Conservation (phyloP, 257 asterid genomes). For the Coffea eugenioides region DNA sequence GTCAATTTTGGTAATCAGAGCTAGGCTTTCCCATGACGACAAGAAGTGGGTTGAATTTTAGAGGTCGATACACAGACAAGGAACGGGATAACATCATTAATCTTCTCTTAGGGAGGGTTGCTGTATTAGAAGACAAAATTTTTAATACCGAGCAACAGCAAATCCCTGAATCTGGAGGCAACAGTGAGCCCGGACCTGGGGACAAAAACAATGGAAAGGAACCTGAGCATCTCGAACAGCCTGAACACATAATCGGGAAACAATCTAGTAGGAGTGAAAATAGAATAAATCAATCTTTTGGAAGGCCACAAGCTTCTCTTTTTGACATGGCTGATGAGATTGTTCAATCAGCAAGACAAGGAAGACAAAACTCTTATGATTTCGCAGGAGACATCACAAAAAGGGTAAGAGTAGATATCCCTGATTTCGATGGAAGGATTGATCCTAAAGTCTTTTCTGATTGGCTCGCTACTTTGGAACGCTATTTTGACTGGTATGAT, state of each 20-base stretch:
- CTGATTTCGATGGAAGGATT: not conserved
- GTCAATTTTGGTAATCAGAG: not conserved
- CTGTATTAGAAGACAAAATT: not conserved
- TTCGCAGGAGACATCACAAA: not conserved
- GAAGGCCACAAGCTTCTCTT: not conserved
- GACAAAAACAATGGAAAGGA: not conserved
- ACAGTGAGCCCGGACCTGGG: too few species aligned
- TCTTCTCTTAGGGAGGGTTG: not conserved
- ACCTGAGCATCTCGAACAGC: rapidly evolving
- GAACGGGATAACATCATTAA: not conserved
- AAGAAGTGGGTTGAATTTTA: not conserved
- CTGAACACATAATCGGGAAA: rapidly evolving
- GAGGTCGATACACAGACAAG: not conserved
- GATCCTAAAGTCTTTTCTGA: not conserved
- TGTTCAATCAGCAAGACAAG: not conserved
- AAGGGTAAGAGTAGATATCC: not conserved
- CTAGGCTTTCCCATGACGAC: not conserved
- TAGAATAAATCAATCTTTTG: not conserved
- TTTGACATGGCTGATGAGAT: not conserved
- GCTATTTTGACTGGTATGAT: not conserved
- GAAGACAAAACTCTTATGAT: not conserved
- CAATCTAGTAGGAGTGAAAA: not conserved
- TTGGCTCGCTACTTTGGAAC: not conserved
- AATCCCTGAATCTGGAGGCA: not conserved
- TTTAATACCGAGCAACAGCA: not conserved